A percentile compares a stretch with the other conserved stretches of the same genome.
phyloP scores from a whole-genome alignment of 345 rosid genomes.

The Brassica juncea region DNA sequence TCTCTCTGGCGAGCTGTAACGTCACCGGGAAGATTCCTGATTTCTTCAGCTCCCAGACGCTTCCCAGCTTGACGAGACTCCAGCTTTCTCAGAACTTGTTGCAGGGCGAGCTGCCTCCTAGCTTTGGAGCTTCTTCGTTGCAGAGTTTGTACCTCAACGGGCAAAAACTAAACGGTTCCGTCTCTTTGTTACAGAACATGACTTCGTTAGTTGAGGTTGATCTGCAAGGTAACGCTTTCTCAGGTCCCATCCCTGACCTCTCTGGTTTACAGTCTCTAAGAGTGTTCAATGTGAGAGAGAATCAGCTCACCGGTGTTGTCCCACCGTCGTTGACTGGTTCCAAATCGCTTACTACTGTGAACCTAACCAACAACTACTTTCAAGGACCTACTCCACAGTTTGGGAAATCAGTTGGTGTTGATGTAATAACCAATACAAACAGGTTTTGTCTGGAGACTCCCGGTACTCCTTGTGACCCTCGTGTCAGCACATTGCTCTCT shows the following conservation, averaged over 20 bases:
- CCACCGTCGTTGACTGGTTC: slow-evolving; percentile 51
- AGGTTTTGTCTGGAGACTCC: slow-evolving; percentile 44
- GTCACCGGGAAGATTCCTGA: slow-evolving; percentile 58
- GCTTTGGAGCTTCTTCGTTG: slow-evolving; percentile 37
- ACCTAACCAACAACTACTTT: slow-evolving; percentile 49
- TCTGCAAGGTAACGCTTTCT: slow-evolving; percentile 59
- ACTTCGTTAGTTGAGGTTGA: slow-evolving; percentile 56
- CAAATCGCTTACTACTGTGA: slow-evolving; percentile 44
- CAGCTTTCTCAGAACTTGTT: slow-evolving; percentile 53
- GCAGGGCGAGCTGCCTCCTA: slow-evolving; percentile 54
- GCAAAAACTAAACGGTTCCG: slow-evolving; percentile 55
- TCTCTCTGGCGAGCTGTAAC: slow-evolving; percentile 51
- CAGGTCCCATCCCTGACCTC: slow-evolving; percentile 77
- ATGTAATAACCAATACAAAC: slow-evolving; percentile 27
- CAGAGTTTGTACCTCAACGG: slow-evolving; percentile 60
- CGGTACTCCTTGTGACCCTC: slow-evolving; percentile 46
- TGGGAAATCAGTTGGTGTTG: slow-evolving; percentile 22
- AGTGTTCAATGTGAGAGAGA: slow-evolving; percentile 57
- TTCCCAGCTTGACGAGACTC: slow-evolving; percentile 46
- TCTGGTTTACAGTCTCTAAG: slow-evolving; percentile 39
- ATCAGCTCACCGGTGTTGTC: slow-evolving; percentile 66
- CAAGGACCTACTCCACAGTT: slow-evolving; percentile 49
- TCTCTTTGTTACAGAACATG: slow-evolving; percentile 56
- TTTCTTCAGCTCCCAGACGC: slow-evolving; percentile 41
- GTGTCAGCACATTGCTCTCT: slow-evolving; percentile 43